Evolutionary conservation across 1,284 basidiomycete genomes (phyloP), one percentile per base, ranked within the genome.

Genomic region (Ceratobasidium sp.): DNA sequence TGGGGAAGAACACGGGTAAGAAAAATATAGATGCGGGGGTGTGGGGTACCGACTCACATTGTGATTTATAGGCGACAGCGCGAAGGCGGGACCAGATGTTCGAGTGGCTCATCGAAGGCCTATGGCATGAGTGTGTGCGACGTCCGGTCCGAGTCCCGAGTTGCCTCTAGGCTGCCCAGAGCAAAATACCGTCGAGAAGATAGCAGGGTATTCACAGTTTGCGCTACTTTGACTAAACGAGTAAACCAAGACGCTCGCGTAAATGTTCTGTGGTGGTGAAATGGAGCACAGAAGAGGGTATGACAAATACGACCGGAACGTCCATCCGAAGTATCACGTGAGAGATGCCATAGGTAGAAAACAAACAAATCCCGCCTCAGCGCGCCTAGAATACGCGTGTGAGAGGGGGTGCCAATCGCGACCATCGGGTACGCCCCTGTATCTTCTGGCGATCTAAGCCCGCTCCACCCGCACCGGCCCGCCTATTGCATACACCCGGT

Each of bases 41-140:
- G 68, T 61, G 68, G 68, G 68, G 68, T 56, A 71, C 24, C 68
- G 66, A 71, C 68, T 71, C 41, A 71, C 68, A 71, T 29, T 29
- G 22, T 24, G 39, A 48, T 58, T 71, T 71, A 71, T 71, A 71
- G 39, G 68, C 68, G 68, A 71, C 43, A 14, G 68, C 68, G 68
- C 68, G 68, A 24, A 71, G 41, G 68, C 68, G 68, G 68, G 68
- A 49, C 68, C 68, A 71, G 39, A 71, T 34, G 43, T 49, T 71
- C 54, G 54, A 71, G 54, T 31, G 16, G 41, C 54, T 59, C 68
- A 71, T 71, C 56, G 68, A 59, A 58, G 68, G 19, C 24, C 68
- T 71, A 71, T 71, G 68, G 49, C 68, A 71, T 71, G 68, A 31
- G n/a, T n/a, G 68, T 27, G 14, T 24, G 19, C 39, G 43, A 29